Base-by-base conservation (phyloP, 2,329 filamentous ascomycete species). In the Furcasterigmium furcatum region DNA sequence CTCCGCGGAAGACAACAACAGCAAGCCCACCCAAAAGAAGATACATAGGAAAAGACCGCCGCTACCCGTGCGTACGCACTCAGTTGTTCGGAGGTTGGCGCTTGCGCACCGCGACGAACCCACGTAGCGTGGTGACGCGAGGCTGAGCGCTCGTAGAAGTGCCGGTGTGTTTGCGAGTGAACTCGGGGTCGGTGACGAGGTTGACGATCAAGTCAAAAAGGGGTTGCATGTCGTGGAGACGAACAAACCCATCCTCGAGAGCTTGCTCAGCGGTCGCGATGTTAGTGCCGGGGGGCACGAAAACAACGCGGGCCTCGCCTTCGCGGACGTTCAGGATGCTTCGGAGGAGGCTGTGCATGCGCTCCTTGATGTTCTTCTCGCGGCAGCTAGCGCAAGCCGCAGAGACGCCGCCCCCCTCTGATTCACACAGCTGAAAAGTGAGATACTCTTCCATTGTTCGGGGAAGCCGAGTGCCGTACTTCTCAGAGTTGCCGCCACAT, bases 351-450 rank as follows among this genome's bases (percentile, higher is more conserved):
- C 18, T 41, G 27, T 19, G 24, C 4, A 30, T 44, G 16, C 20
- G 14, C 14, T 38, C 18, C 42, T 47, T 45, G 30, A 52, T n/a
- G 9, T 44, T 44, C 16, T 39, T 22, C 13, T 46, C 43, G 24
- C 45, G 47, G 20, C 49, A 50, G 4, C 5, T 29, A 13, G 34
- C 36, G 19, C 49, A 34, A 7, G 18, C 18, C 46, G 30, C 48
- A 48, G 49, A 44, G 35, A 34, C 34, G 9, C 45, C 30, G 6
- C 39, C 47, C 7, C 47, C 49, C 19, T 51, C 49, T 21, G 47
- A 18, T 9, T 42, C 43, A 13, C 47, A 49, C 29, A 40, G 44
- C 10, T 47, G 49, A 5, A 50, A 27, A 12, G 19, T 20, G 7
- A 7, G 12, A 13, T 50, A 21, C 16, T 47, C 45, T 1, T n/a